Base-by-base conservation (phyloP, 1,284 basidiomycete species). In the Ganoderma resinaceum region DNA sequence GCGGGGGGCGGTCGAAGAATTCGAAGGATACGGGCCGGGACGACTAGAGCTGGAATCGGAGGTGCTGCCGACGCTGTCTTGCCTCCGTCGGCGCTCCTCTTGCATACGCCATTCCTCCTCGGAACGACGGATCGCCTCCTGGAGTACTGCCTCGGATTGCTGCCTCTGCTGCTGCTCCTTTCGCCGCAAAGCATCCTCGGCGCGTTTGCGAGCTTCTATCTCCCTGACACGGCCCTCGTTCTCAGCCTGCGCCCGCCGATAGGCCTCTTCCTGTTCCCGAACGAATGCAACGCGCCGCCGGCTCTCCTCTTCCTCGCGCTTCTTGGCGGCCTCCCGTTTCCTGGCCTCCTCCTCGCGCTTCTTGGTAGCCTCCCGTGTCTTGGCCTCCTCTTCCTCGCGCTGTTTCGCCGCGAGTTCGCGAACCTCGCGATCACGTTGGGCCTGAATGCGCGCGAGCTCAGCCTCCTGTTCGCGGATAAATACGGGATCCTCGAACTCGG, bases 31-130 rank as follows among this genome's bases (percentile, higher is more conserved):
- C 29, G 49, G 37, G 8, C 26, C 23, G 8, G 71, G 59, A 37
- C 73, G 74, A 29, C 23, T 58, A 26, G 64, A 35, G 31, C 31
- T 61, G 29, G 65, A 43, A 18, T 76, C 76, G 18, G 74, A 72
- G 40, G 62, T 53, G 59, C 70, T 75, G 31, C 75, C 78, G 14
- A 75, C 66, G 67, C 78, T 80, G 43, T 78, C 73, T 67, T 79
- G 77, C 20, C 78, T 52, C 8, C 65, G 61, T n/a, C 68, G 68
- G 18, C 68, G 72, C 42, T 67, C 69, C 52, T 73, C 64, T 4
- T 67, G 52, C 20, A 38, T 43, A 40, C 66, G 68, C 35, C 66
- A 65, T 58, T 70, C 71, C 26, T 72, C 66, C 55, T 72, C 62
- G 16, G 71, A 72, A 16, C 61, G 64, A 3, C 71, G 68, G 12